Conservation (phyloP, 2,329 filamentous ascomycete species). For the Alternaria sp. region DNA sequence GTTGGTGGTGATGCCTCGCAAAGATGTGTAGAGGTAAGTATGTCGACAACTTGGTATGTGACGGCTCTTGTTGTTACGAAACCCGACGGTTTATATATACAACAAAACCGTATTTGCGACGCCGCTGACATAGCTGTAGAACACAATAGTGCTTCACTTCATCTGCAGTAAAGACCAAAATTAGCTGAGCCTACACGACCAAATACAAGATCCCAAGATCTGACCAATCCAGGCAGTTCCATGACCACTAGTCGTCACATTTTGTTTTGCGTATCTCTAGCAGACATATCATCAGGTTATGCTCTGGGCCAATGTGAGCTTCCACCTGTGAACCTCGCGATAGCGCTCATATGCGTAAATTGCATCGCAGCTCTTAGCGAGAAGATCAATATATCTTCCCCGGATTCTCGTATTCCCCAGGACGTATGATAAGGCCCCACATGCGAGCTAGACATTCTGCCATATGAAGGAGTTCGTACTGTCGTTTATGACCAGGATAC, state of each 20-base stretch:
- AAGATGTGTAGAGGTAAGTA: not conserved
- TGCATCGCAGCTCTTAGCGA: conserved; percentile 20
- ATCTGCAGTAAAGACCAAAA: conserved; percentile 2
- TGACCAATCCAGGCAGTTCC: conserved; percentile 7
- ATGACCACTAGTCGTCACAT: not conserved
- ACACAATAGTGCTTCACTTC: not conserved
- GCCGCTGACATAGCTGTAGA: conserved; percentile 17
- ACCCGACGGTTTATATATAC: conserved; percentile 17
- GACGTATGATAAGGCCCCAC: not conserved
- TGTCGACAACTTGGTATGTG: not conserved
- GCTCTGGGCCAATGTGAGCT: conserved; percentile 3
- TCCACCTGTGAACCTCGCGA: not conserved
- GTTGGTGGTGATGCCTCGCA: not conserved
- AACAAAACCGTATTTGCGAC: conserved; percentile 7
- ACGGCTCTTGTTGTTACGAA: not conserved
- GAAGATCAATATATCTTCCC: conserved; percentile 21
- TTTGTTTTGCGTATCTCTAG: conserved; percentile 8
- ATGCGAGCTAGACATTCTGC: conserved; percentile 17
- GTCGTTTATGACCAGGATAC: not conserved
- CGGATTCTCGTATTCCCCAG: conserved; percentile 14
- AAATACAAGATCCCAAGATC: not conserved
- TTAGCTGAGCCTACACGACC: conserved; percentile 6
- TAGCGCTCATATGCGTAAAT: conserved; percentile 24
- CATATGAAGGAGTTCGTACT: conserved; percentile 24
- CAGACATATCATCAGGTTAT: conserved; percentile 5